Percentiles rank a stretch among this genome's conserved stretches.
Conservation (phyloP, 257 asterid species). For the Parsonsia alboflavescens region DNA sequence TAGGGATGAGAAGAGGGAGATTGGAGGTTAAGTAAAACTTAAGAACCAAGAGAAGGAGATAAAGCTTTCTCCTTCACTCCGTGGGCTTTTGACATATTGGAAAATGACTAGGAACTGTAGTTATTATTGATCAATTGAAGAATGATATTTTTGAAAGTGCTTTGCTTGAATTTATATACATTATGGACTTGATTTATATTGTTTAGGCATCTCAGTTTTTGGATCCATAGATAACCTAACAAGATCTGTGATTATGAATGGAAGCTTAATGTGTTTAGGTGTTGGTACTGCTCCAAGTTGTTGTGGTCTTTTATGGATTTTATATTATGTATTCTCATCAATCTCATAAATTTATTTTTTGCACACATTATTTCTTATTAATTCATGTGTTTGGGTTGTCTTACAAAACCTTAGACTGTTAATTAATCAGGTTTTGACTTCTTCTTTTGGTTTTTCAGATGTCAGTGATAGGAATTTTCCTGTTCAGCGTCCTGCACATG, state of each 20-base stretch:
- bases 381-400: background rate
- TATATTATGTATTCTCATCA: background rate
- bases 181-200: background rate
- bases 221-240: background rate
- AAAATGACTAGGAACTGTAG: background rate
- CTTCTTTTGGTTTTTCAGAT: slow-evolving; percentile 42
- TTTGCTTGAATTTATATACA: slow-evolving; percentile 1
- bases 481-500: slow-evolving; percentile 21
- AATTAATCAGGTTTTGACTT: slow-evolving; percentile 9
- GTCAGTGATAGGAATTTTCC: slow-evolving; percentile 35
- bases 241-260: background rate
- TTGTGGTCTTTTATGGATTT: background rate
- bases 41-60: background rate
- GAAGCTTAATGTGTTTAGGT: background rate
- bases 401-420: slow-evolving; percentile 3
- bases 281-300: background rate
- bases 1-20: background rate
- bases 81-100: background rate
- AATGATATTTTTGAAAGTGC: background rate
- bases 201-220: background rate
- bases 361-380: background rate
- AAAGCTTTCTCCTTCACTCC: background rate
- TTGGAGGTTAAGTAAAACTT: background rate
- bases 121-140: background rate
- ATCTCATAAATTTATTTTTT: background rate